Percentiles rank a stretch among this genome's conserved stretches.
These are phyloP conservation scores for Penicillium subrubescens DNA, from an alignment of 495 filamentous ascomycete species.

Conservation along the genomic window DNA sequence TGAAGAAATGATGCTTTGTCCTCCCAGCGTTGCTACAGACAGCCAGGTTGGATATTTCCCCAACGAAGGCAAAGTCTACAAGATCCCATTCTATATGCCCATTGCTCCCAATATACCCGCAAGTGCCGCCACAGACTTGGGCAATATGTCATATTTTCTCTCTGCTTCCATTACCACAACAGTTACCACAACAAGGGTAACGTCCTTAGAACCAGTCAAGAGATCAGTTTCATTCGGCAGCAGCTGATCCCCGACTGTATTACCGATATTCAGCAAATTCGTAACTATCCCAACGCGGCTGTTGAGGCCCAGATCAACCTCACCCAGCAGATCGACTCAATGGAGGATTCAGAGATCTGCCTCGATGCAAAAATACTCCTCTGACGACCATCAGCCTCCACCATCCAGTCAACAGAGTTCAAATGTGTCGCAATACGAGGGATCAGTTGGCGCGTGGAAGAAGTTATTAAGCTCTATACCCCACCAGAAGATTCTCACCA, in stretches of 20 bases:
- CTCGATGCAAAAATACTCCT: conserved; percentile 7
- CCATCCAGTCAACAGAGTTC: conserved; percentile 12
- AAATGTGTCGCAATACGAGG: conserved; percentile 13
- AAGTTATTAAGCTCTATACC: conserved; percentile 10
- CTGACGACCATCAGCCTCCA: background rate
- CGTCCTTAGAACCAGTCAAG: conserved; percentile 2
- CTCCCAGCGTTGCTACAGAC: background rate
- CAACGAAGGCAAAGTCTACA: conserved; percentile 3
- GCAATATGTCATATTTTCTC: conserved; percentile 13
- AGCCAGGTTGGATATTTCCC: conserved; percentile 1
- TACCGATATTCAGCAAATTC: conserved; percentile 9
- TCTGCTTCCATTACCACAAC: conserved; percentile 4
- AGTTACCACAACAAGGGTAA: too few relatives aligned
- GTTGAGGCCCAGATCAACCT: conserved; percentile 12
- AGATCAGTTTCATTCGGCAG: conserved; percentile 8
- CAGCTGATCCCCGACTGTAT: conserved; percentile 5
- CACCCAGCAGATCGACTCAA: conserved; percentile 3
- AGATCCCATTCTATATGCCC: conserved; percentile 14
- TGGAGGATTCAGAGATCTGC: background rate
- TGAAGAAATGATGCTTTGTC: conserved; percentile 5
- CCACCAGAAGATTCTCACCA: background rate
- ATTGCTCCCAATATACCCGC: conserved; percentile 7
- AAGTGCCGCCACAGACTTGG: conserved; percentile 8
- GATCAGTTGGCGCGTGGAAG: conserved; percentile 19
- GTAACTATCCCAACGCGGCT: conserved; percentile 12